Conservation (phyloP, 768 basidiomycete genomes). For the Kwoniella europaea region DNA sequence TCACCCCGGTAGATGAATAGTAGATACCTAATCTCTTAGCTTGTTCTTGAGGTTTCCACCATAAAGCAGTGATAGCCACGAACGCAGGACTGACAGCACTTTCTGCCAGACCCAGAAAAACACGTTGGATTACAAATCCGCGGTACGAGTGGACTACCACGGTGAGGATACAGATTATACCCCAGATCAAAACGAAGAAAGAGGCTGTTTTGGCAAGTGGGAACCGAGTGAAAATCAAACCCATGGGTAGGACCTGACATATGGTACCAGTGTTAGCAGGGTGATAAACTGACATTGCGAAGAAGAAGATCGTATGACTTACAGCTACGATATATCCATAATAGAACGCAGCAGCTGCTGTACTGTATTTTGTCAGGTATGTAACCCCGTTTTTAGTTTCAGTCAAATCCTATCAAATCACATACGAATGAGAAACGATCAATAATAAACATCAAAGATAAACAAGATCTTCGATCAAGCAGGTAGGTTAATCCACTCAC, state of each 20-base stretch:
- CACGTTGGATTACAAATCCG: conserved; percentile 52
- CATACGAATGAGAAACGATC: too few relatives aligned
- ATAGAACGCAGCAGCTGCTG: conserved; percentile 57
- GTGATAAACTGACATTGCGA: too few relatives aligned
- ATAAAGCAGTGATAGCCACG: conserved; percentile 56
- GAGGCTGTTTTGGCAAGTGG: conserved; percentile 41
- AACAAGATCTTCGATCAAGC: background rate
- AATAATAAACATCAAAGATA: too few relatives aligned
- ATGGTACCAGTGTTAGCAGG: too few relatives aligned
- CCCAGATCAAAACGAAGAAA: conserved; percentile 47
- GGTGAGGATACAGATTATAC: conserved; percentile 47
- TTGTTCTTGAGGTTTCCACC: conserved; percentile 58
- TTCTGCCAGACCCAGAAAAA: conserved; percentile 53
- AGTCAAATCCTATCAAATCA: conserved; percentile 38
- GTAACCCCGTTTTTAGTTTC: conserved; percentile 42
- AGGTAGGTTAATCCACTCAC: background rate
- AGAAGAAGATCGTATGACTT: too few relatives aligned
- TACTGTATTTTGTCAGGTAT: conserved; percentile 46
- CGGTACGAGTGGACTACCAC: conserved; percentile 39
- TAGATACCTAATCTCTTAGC: conserved; percentile 57
- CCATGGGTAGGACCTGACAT: conserved; percentile 53
- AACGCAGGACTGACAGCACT: conserved; percentile 58
- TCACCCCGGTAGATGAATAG: conserved; percentile 55
- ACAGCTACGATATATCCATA: conserved; percentile 54
- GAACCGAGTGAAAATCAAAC: conserved; percentile 43